Evolutionary conservation across 208 protist species (phyloP), one percentile per base, ranked within the genome.

Genomic region (Acanthamoeba triangularis): DNA sequence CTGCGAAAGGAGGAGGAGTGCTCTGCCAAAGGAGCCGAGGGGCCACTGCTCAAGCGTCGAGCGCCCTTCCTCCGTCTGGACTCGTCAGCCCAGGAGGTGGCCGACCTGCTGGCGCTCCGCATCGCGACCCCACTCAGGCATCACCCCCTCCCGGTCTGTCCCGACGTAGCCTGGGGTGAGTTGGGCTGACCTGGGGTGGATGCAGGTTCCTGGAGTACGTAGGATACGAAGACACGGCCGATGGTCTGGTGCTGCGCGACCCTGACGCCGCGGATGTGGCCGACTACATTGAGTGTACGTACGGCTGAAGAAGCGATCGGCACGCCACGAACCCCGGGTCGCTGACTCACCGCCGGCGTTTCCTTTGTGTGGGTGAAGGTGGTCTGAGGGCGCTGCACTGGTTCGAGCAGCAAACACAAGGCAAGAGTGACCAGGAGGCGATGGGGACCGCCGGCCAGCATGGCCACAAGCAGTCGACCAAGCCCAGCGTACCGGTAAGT

Each of bases 121-220:
- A 33, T 85, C 41, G 25, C 35, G 7, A 56, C 76, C 4, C 76
- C 76, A 7, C 44, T 85, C 44, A 23, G 41, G 76, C 54, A 5
- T 18, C 76, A 2, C 11, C 76, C 67, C 10, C 14, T 3, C 14
- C 23, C 44, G 33, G 28, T 82, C 25, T 54, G n/a, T 3, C 37
- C 37, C 1, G 37, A 41, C 37, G 37, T 1, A 41, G 37, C 37
- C 37, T 41, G 37, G 2, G 3, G 3, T 41, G 37, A 41, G 41
- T 30, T 25, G 44, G 1, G 20, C 74, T n/a, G n/a, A 33, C 11
- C 74, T n/a, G 14, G 30, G n/a, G 7, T 61, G 13, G 1, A 23
- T 11, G 14, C 44, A 85, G 76, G 30, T 85, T 85, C 41, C 47
- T 85, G 8, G 76, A 85, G 35, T 85, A 59, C 25, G 76, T 85